phyloP scores from a whole-genome alignment of 805 yeast species.

The Monosporozyma yasuniensis region DNA sequence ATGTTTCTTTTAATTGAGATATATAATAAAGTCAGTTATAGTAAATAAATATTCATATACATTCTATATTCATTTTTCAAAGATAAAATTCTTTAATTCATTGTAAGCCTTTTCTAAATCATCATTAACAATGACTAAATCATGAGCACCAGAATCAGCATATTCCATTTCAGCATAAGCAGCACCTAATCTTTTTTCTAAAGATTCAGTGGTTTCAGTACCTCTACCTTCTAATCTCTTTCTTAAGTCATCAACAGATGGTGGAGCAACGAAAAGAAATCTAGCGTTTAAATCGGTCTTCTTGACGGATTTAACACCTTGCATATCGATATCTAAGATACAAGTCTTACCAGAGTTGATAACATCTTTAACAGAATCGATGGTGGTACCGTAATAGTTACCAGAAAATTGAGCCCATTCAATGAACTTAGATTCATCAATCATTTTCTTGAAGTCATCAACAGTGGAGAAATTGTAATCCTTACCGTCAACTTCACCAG shows the following conservation, averaged over 20 bases:
- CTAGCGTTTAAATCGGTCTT: constrained; percentile 73
- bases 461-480: constrained; percentile 84
- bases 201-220: constrained; percentile 82
- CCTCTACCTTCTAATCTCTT: constrained; percentile 81
- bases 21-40: too few species aligned
- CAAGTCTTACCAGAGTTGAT: constrained; percentile 60
- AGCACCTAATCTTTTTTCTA: constrained; percentile 76
- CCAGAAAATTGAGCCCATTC: constrained; percentile 99
- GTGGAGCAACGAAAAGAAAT: constrained; percentile 85
- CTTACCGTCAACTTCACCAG: constrained; percentile 81
- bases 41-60: neutral
- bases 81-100: constrained; percentile 70
- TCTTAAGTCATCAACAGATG: constrained; percentile 71
- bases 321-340: constrained; percentile 96
- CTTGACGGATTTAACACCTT: constrained; percentile 92
- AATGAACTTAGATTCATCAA: constrained; percentile 67
- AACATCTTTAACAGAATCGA: constrained; percentile 65
- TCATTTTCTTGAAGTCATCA: constrained; percentile 68
- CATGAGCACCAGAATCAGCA: constrained; percentile 88
- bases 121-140: constrained; percentile 79
- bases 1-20: too few species aligned
- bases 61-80: constrained; percentile 26
- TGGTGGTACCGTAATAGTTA: constrained; percentile 91
- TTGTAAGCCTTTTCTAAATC: constrained; percentile 81
- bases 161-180: constrained; percentile 85